Evolutionary conservation across 2,329 filamentous ascomycete genomes (phyloP).

Genomic region (Calonectria pseudoreteaudii): DNA sequence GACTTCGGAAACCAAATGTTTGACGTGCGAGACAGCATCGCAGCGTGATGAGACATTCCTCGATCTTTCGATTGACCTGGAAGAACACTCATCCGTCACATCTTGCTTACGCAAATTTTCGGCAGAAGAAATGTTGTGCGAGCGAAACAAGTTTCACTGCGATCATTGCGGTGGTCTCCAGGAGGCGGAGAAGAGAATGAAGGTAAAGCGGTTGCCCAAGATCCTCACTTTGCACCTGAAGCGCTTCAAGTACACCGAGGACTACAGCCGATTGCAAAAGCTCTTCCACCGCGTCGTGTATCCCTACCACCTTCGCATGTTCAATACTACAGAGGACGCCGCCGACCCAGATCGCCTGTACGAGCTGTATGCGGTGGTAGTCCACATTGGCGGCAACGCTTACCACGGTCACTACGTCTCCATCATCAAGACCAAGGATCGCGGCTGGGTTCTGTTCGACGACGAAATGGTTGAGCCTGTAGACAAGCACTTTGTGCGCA

Average conservation of each 20-base stretch:
- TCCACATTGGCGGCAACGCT: constrained; percentile 95
- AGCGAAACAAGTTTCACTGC: constrained; percentile 98
- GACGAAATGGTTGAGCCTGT: constrained; percentile 99
- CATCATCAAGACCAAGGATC: constrained; percentile 96
- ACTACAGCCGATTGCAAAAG: constrained; percentile 92
- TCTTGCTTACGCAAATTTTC: constrained; percentile 96
- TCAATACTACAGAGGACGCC: constrained; percentile 96
- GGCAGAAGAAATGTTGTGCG: constrained; percentile 97
- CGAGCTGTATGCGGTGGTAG: constrained; percentile 95
- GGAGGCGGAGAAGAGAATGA: constrained; percentile 99
- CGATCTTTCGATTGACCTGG: constrained; percentile 94
- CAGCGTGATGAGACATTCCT: constrained; percentile 96
- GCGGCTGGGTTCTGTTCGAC: constrained; percentile 96
- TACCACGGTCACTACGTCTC: constrained; percentile 98
- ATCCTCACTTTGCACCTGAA: constrained; percentile 94
- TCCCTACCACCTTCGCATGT: constrained; percentile 94
- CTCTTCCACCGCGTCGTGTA: constrained; percentile 97
- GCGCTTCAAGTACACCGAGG: constrained; percentile 98
- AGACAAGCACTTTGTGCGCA: constrained; percentile 93
- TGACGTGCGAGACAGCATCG: constrained; percentile 96
- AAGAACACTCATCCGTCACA: constrained; percentile 95
- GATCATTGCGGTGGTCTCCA: constrained; percentile 96
- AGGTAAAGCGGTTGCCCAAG: constrained; percentile 93
- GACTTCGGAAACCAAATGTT: constrained; percentile 94
- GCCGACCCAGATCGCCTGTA: constrained; percentile 94